Percentiles rank a stretch among this genome's conserved stretches.
Conservation (phyloP, 352 stramenopile species). For the Pythium vanterpoolii region DNA sequence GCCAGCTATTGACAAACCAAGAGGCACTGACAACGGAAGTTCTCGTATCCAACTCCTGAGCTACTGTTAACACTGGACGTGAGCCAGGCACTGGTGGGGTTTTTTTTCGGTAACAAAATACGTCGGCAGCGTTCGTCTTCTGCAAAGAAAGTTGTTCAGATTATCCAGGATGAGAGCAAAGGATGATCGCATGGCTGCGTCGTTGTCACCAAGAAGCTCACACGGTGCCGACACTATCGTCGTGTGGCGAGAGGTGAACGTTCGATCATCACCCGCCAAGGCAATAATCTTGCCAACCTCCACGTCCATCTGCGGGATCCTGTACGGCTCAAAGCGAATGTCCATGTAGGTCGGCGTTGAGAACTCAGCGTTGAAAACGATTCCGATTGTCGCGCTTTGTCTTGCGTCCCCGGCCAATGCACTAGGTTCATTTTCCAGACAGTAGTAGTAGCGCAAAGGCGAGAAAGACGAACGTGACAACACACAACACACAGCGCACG, state of each 20-base stretch:
- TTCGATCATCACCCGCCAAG: neutral
- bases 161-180: too few relatives aligned
- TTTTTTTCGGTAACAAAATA: too few relatives aligned
- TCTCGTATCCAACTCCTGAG: neutral
- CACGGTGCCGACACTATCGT: conserved; percentile 8
- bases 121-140: too few relatives aligned
- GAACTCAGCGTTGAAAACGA: neutral
- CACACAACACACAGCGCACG: conserved; percentile 10
- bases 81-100: conserved; percentile 31
- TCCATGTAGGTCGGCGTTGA: conserved; percentile 11
- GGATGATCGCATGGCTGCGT: neutral
- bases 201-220: conserved; percentile 2
- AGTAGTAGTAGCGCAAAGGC: conserved; percentile 13
- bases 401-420: conserved; percentile 2
- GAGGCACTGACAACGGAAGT: neutral
- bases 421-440: conserved; percentile 12
- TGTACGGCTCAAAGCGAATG: conserved; percentile 6
- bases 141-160: too few relatives aligned
- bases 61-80: conserved; percentile 17
- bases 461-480: conserved; percentile 23
- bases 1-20: neutral
- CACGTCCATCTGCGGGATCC: neutral
- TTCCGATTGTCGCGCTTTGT: neutral
- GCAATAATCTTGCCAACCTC: neutral
- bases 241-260: conserved; percentile 1